Evolutionary conservation across 768 basidiomycete species (phyloP), one percentile per base, ranked within the genome.

Genomic region (Cyclocybe aegerita): DNA sequence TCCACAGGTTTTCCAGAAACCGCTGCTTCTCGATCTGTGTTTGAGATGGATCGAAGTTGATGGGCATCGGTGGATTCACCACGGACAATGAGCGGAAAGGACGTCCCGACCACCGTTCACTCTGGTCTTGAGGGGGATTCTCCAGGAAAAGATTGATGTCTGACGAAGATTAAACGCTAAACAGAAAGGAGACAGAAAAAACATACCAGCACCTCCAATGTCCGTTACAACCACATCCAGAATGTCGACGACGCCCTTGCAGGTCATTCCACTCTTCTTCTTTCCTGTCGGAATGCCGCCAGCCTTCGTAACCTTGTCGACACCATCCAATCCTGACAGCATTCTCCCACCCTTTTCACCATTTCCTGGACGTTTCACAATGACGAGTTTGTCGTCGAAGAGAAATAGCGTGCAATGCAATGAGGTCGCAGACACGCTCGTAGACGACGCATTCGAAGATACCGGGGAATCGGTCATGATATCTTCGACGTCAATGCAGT

Each of bases 401-500:
- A 99, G 76, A 65, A 98, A 90, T 29, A 99, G 71, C 2, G 90
- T 91, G 67, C 90, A 95, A 61, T 92, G 88, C 12, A 96, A 77
- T 0, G 79, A 73, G 2, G 71, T 77, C 1, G 69, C 60, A 1
- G 74, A 68, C 6, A 68, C 60, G 46, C 71, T 74, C 9, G 73
- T 70, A 32, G 76, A 60, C 10, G 76, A 70, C 9, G 72, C 56
- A n/a, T 67, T 59, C 12, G 78, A 76, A 43, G 81, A 77, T 23
- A 73, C 57, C 23, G 72, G 70, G 2, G 73, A 66, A 47, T 87
- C 86, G 17, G 76, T 66, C 36, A 84, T 62, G 32, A 82, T 66
- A 61, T 98, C 97, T 61, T 94, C 92, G 5, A 94, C 91, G 63
- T 98, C 97, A 57, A 98, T 86, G 51, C 87, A 92, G 64, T 94